These are phyloP conservation scores for Verticillium klebahnii DNA, from an alignment of 2,329 filamentous ascomycete species.

Conservation along the genomic window DNA sequence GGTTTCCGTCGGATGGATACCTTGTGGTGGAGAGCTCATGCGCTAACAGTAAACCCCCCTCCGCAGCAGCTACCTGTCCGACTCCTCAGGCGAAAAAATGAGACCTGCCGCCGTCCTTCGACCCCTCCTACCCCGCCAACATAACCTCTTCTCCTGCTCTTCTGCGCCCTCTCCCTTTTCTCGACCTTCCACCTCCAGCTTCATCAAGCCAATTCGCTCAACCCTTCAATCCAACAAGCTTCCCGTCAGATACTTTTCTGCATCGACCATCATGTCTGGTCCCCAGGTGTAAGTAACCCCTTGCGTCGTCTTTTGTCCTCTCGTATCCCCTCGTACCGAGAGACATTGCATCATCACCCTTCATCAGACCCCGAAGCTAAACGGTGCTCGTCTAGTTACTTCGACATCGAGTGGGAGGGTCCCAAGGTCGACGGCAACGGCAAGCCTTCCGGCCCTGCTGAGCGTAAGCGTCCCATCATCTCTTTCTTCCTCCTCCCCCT, in stretches of 20 bases:
- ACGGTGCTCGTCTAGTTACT: conserved; percentile 45
- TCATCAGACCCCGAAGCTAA: conserved; percentile 12
- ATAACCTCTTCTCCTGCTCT: conserved; percentile 13
- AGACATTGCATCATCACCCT: conserved; percentile 6
- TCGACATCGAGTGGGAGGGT: conserved; percentile 70
- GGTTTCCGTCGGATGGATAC: conserved; percentile 5
- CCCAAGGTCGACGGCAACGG: conserved; percentile 58
- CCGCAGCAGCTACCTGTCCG: conserved; percentile 3
- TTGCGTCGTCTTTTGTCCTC: neutral
- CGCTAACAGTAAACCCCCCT: conserved; percentile 15
- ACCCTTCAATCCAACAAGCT: conserved; percentile 14
- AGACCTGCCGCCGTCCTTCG: conserved; percentile 17
- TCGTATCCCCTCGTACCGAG: neutral
- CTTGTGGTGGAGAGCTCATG: conserved; percentile 12
- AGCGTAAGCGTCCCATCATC: conserved; percentile 47
- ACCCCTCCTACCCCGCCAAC: conserved; percentile 17
- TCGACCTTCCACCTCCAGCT: conserved; percentile 16
- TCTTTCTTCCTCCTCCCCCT: neutral
- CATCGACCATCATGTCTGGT: conserved; percentile 67
- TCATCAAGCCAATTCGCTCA: conserved; percentile 13
- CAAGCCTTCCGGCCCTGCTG: conserved; percentile 47
- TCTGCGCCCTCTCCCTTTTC: conserved; percentile 17
- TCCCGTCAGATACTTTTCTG: conserved; percentile 41
- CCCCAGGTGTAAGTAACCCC: conserved; percentile 59
- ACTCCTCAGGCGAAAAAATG: conserved; percentile 14